Evolutionary conservation across 495 filamentous ascomycete genomes (phyloP).

Genomic region (Tuber magnatum): DNA sequence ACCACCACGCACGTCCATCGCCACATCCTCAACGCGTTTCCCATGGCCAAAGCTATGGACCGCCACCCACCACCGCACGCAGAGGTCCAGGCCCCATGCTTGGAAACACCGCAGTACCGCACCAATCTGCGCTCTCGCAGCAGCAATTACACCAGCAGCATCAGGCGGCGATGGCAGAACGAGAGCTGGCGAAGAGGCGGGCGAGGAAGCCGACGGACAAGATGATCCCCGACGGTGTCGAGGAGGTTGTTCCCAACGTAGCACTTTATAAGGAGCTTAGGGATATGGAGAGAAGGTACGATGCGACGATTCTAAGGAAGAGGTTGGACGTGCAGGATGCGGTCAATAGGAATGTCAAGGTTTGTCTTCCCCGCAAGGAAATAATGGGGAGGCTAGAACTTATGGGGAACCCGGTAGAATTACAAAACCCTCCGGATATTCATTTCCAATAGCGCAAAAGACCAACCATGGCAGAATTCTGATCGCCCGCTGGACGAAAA

Average conservation of each 20-base stretch:
- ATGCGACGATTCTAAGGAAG: conserved; percentile 93
- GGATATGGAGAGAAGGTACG: conserved; percentile 80
- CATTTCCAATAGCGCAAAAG: conserved; percentile 92
- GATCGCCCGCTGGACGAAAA: conserved; percentile 53
- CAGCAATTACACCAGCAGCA: conserved; percentile 54
- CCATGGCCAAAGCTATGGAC: conserved; percentile 21
- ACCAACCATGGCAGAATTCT: conserved; percentile 82
- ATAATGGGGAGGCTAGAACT: conserved; percentile 1
- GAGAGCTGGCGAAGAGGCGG: conserved; percentile 64
- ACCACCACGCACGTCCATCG: conserved; percentile 25
- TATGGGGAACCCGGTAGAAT: conserved; percentile 45
- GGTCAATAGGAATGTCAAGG: conserved; percentile 68
- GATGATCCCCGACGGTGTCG: conserved; percentile 82
- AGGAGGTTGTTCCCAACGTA: conserved; percentile 76
- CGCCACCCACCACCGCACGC: conserved; percentile 31
- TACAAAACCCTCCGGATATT: conserved; percentile 83
- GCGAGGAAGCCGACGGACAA: conserved; percentile 87
- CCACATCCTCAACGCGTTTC: conserved; percentile 21
- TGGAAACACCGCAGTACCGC: conserved; percentile 42
- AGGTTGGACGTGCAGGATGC: conserved; percentile 81
- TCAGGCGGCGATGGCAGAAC: conserved; percentile 49
- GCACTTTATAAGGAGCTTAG: conserved; percentile 72
- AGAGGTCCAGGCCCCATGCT: conserved; percentile 53
- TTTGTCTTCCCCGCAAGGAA: conserved; percentile 33
- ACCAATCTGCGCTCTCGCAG: conserved; percentile 47